phyloP scores from a whole-genome alignment of 306 rosid species.

The Coriaria nepalensis region DNA sequence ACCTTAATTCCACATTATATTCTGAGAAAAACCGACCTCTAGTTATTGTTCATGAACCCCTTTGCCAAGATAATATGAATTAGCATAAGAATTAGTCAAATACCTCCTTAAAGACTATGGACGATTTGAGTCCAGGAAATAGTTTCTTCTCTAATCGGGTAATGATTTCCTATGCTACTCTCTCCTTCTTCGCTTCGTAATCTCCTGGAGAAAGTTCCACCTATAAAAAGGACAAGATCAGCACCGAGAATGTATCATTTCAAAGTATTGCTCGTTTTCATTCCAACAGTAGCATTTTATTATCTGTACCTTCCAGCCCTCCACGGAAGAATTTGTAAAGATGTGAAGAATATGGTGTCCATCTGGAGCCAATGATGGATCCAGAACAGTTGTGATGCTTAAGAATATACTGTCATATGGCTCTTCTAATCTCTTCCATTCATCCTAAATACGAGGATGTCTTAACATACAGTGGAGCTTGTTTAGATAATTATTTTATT shows the following conservation, averaged over 20 bases:
- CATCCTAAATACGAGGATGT: constrained; percentile 27
- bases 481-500: no score
- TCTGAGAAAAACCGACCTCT: neutral
- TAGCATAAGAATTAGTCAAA: constrained; percentile 7
- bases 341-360: constrained; percentile 88
- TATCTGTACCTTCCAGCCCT: constrained; percentile 69
- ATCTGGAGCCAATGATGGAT: constrained; percentile 76
- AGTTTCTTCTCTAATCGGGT: constrained; percentile 66
- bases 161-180: constrained; percentile 62
- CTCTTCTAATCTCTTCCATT: constrained; percentile 65
- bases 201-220: constrained; percentile 65
- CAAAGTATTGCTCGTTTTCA: constrained; percentile 5
- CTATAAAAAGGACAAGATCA: constrained; percentile 12
- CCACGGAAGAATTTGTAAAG: constrained; percentile 85
- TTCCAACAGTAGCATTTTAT: constrained; percentile 6
- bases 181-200: constrained; percentile 75
- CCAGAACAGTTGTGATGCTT: constrained; percentile 94
- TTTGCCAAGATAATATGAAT: no score
- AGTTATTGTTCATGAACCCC: no score
- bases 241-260: constrained; percentile 5
- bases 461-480: constrained; percentile 1
- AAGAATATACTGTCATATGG: constrained; percentile 87
- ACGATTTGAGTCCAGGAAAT: constrained; percentile 71
- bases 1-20: constrained; percentile 1
- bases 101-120: constrained; percentile 79